Evolutionary conservation across 345 rosid genomes (phyloP).

Genomic region (Trapa incisa): DNA sequence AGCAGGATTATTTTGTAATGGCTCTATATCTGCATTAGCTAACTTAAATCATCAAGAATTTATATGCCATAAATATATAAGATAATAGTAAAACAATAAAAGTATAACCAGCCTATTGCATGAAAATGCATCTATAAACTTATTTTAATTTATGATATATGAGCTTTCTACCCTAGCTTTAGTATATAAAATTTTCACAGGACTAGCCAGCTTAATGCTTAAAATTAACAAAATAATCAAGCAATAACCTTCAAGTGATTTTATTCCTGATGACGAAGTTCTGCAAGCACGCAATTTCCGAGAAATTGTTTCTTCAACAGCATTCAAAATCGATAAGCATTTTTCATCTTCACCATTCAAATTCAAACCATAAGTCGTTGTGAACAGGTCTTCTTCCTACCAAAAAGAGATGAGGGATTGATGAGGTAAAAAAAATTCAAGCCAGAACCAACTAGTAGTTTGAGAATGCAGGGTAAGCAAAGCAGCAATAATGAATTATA

Average conservation of each 20-base stretch:
- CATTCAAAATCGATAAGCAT: constrained; percentile 70
- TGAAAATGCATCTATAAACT: neutral
- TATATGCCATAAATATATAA: neutral
- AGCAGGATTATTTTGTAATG: constrained; percentile 52
- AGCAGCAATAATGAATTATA: no score
- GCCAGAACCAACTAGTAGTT: neutral
- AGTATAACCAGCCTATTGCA: neutral
- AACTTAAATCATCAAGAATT: neutral
- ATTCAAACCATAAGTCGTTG: constrained; percentile 87
- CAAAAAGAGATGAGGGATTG: constrained; percentile 10
- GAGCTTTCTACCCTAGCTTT: neutral
- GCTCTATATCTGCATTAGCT: constrained; percentile 65
- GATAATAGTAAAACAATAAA: neutral
- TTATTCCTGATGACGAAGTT: constrained; percentile 49
- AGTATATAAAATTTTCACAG: neutral
- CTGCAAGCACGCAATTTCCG: constrained; percentile 89
- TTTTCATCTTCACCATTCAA: constrained; percentile 68
- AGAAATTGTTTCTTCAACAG: constrained; percentile 78
- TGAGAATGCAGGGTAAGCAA: no score
- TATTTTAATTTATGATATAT: neutral
- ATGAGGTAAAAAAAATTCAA: neutral
- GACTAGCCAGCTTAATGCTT: neutral
- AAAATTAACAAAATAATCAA: neutral
- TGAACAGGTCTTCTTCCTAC: constrained; percentile 92
- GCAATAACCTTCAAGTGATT: constrained; percentile 48